Evolutionary conservation across 805 yeast species (phyloP), one percentile per base, ranked within the genome.

Genomic region (Cyberlindnera suaveolens): DNA sequence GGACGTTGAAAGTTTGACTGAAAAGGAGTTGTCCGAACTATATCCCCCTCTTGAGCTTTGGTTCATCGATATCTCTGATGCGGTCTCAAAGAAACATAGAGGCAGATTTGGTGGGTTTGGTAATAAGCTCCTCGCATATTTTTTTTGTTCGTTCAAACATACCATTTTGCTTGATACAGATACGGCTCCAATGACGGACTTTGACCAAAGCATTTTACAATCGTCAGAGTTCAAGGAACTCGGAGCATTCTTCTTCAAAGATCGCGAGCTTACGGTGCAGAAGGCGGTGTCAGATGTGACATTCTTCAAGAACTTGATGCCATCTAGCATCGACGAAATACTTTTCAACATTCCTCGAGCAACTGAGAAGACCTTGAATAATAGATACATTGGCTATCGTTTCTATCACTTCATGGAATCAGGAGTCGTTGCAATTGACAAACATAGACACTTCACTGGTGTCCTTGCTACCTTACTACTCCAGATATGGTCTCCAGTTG

Each of bases 101-200:
- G 29, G 36, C 3, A 46, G 47, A 23, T 74, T 72, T 45, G 51
- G 45, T 3, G 64, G 69, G 0, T 74, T 66, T 51, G 70, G 66
- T 15, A 71, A 68, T 51, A 76, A 76, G 50, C 63, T 75, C 39
- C 48, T 74, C 15, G 78, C 79, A 1, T 63, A 67, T 13, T 51
- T 74, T 38, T 75, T 74, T 60, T 69, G 63, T 46, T 64, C 77
- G 11, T 78, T 77, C 50, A 65, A 69, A 41, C 75, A 76, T 48
- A 62, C 70, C 30, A 58, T 77, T 10, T 60, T 78, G 26, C 41
- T 78, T 26, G 83, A 78, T 54, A 71, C 78, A 3, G 82, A 77
- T 54, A 62, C 74, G 0, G 73, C 75, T 2, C 61, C 73, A 1
- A 56, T 72, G 33, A 58, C 67, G 1, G 71, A 74, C 42, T 47